Conservation (phyloP, 306 rosid genomes). For the Rosa chinensis region DNA sequence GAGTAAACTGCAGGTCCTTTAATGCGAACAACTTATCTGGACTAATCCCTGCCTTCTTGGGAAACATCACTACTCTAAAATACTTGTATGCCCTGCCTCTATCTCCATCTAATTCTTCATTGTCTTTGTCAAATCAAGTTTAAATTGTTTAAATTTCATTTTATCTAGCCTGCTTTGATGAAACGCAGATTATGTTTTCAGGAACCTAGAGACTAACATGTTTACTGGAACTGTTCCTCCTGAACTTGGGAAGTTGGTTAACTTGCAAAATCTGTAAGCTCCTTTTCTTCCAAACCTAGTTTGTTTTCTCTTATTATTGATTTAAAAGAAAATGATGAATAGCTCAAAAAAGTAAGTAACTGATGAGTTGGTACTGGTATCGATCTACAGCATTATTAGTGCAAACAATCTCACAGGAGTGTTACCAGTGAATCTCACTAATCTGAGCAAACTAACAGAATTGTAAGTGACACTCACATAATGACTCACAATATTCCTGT, state of each 20-base stretch:
- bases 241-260: conserved; percentile 19
- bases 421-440: no score
- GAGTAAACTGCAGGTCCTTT: conserved; percentile 13
- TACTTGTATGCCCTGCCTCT: conserved; percentile 15
- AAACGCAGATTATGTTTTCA: not conserved
- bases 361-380: no score
- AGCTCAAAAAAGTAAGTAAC: no score
- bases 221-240: conserved; percentile 22
- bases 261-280: conserved; percentile 25
- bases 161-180: not conserved
- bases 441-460: no score
- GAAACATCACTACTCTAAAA: conserved; percentile 11
- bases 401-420: no score
- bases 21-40: conserved; percentile 29
- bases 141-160: no score
- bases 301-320: no score
- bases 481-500: no score
- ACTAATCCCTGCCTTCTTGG: conserved; percentile 23
- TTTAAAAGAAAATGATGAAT: no score
- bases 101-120: not conserved
- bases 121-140: not conserved
- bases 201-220: conserved; percentile 21
- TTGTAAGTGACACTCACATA: no score
- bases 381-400: no score
- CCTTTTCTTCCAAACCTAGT: no score